Conservation (phyloP, 352 stramenopile genomes). For the Phytopythium ostracodes region DNA sequence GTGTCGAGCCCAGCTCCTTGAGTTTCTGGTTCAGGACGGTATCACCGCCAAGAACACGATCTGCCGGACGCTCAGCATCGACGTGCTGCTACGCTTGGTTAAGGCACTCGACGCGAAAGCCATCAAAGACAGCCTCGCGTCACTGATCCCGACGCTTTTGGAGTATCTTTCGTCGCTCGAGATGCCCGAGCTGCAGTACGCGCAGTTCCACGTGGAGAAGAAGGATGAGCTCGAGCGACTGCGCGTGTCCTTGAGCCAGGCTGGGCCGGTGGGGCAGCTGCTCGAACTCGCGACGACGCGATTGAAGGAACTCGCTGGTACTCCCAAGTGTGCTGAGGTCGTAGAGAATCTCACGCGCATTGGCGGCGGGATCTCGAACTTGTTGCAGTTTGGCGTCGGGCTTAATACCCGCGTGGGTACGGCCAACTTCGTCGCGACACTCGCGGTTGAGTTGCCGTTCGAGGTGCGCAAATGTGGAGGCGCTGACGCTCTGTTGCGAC, state of each 20-base stretch:
- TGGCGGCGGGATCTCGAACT: conserved; percentile 30
- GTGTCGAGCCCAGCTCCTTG: conserved; percentile 50
- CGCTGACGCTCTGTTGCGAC: conserved; percentile 46
- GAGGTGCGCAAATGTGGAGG: conserved; percentile 68
- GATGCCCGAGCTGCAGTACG: conserved; percentile 81
- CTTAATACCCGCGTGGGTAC: conserved; percentile 79
- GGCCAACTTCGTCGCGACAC: conserved; percentile 71
- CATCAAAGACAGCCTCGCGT: conserved; percentile 51
- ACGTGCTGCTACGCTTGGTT: conserved; percentile 65
- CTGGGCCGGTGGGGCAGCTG: conserved; percentile 69
- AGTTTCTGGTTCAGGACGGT: conserved; percentile 64
- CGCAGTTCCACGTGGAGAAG: conserved; percentile 83
- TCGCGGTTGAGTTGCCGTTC: conserved; percentile 61
- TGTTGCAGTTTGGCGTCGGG: conserved; percentile 74
- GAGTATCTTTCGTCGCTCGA: conserved; percentile 82
- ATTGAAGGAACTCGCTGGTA: conserved; percentile 47
- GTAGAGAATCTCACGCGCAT: conserved; percentile 41
- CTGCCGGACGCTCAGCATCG: conserved; percentile 64
- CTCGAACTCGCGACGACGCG: conserved; percentile 52
- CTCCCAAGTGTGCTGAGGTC: conserved; percentile 34
- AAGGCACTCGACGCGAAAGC: conserved; percentile 51
- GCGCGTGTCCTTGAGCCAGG: conserved; percentile 73
- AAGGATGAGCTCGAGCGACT: conserved; percentile 78
- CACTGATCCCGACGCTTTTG: conserved; percentile 59
- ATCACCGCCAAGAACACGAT: conserved; percentile 68